Evolutionary conservation across 2,329 filamentous ascomycete species (phyloP), one percentile per base, ranked within the genome.

Genomic region (Balansia obtecta): DNA sequence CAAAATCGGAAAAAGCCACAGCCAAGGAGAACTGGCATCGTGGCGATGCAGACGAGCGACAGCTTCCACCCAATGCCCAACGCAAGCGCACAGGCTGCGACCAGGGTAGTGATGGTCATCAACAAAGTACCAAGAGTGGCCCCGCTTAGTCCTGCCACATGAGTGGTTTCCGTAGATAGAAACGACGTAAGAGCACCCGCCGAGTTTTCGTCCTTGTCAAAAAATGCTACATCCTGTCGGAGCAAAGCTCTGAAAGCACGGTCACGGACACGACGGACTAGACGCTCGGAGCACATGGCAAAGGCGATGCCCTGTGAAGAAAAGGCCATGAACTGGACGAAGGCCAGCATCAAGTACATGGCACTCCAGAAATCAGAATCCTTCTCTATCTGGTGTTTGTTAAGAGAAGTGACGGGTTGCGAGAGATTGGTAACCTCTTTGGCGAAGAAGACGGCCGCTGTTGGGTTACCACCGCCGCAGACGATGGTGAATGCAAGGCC

Each of bases 1-100:
- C 81, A 90, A 69, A 96, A 94, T 3, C 89, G 82, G 67, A 89
- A 83, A 71, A 89, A 93, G n/a, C 89, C 86, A 61, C 86, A 93
- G 5, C 71, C 82, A 1, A 94, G 71, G 11, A 94, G 74, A 32
- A 95, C 66, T 0, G 89, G 89, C 18, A 95, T 82, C 0, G 83
- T 85, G 2, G 87, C 74, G 50, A 85, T 85, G 59, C 87, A 91
- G 27, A 95, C 88, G 0, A 95, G 75, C 11, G 86, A 85, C 18
- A 95, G 73, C 66, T 95, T 94, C 89, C 89, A 95, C 2, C 86
- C 88, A 51, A 94, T 79, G 8, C 79, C 76, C n/a, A 88, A 71
- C 15, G 83, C 77, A 27, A 95, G 69, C 13, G 78, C 68, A 48
- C 88, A 80, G 11, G 88, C 83, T 1, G 85, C 79, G 43, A 93